Conservation (phyloP, 805 yeast genomes). For the Wickerhamomyces pijperi region DNA sequence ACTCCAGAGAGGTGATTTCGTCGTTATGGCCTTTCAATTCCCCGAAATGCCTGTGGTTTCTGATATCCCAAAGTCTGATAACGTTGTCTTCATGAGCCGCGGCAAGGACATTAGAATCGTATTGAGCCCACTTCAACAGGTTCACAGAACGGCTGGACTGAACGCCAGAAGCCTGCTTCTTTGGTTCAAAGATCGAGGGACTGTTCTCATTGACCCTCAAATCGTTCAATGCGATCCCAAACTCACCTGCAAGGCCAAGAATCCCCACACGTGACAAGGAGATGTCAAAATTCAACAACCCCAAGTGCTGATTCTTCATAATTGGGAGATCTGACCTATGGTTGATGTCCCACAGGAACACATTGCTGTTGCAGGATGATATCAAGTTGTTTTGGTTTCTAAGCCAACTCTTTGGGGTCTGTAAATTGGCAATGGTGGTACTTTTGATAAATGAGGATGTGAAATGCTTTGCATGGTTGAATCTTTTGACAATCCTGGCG, state of each 20-base stretch:
- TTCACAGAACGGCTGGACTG: no score
- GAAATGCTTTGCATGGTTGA: constrained; percentile 66
- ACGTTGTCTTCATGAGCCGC: constrained; percentile 48
- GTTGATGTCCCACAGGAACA: constrained; percentile 69
- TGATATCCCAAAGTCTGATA: constrained; percentile 65
- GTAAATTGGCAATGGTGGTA: constrained; percentile 11
- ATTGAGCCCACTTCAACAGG: constrained; percentile 51
- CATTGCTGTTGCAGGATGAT: constrained; percentile 53
- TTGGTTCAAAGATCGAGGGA: constrained; percentile 34
- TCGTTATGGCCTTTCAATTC: constrained; percentile 46
- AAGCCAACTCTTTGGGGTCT: constrained; percentile 17
- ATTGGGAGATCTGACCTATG: constrained; percentile 49
- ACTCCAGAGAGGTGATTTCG: constrained; percentile 43
- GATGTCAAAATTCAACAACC: constrained; percentile 40
- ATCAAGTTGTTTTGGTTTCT: constrained; percentile 26
- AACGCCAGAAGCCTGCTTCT: no score
- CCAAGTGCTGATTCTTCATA: constrained; percentile 38
- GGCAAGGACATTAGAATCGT: constrained; percentile 50
- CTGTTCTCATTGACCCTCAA: constrained; percentile 30
- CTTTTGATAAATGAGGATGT: constrained; percentile 16
- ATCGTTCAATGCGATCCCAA: constrained; percentile 70
- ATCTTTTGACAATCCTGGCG: constrained; percentile 71
- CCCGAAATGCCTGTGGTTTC: constrained; percentile 43
- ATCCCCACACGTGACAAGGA: constrained; percentile 37
- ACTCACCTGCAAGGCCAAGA: constrained; percentile 54